Conservation (phyloP, 208 protist genomes). For the Kentomonas sorsogonicus region DNA sequence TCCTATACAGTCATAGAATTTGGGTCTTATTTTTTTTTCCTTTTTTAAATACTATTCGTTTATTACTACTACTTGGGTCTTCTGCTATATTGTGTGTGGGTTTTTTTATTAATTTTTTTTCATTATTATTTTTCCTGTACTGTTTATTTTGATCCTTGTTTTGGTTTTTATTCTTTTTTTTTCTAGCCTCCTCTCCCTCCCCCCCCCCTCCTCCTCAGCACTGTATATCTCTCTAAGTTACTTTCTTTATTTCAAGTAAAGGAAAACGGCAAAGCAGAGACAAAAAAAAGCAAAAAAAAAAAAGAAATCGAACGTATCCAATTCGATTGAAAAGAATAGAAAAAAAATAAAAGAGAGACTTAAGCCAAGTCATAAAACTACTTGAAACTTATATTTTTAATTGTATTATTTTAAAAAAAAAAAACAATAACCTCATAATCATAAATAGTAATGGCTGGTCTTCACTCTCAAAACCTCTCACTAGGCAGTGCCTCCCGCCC, state of each 20-base stretch:
- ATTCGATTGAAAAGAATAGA: constrained; percentile 7
- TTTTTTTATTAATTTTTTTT: too few relatives aligned
- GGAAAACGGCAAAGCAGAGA: neutral
- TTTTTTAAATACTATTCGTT: too few relatives aligned
- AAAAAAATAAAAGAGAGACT: neutral
- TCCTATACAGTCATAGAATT: neutral
- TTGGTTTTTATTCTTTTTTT: too few relatives aligned
- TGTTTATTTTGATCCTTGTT: too few relatives aligned
- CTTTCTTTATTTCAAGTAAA: constrained; percentile 6
- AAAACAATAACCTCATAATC: neutral
- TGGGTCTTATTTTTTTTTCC: too few relatives aligned
- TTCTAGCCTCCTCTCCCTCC: too few relatives aligned
- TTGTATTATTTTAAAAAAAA: neutral
- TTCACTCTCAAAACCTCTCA: constrained; percentile 79
- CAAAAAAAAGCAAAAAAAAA: constrained; percentile 3
- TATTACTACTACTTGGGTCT: too few relatives aligned
- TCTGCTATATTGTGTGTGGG: too few relatives aligned
- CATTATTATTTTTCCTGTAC: too few relatives aligned
- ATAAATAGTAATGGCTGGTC: constrained; percentile 43
- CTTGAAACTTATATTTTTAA: too few relatives aligned
- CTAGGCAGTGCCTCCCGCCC: constrained; percentile 30
- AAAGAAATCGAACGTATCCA: constrained; percentile 4
- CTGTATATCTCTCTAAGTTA: neutral
- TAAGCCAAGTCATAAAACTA: too few relatives aligned
- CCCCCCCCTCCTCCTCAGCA: too few relatives aligned